phyloP scores from a whole-genome alignment of 2,329 filamentous ascomycete species.

The Zymoseptoria pseudotritici region DNA sequence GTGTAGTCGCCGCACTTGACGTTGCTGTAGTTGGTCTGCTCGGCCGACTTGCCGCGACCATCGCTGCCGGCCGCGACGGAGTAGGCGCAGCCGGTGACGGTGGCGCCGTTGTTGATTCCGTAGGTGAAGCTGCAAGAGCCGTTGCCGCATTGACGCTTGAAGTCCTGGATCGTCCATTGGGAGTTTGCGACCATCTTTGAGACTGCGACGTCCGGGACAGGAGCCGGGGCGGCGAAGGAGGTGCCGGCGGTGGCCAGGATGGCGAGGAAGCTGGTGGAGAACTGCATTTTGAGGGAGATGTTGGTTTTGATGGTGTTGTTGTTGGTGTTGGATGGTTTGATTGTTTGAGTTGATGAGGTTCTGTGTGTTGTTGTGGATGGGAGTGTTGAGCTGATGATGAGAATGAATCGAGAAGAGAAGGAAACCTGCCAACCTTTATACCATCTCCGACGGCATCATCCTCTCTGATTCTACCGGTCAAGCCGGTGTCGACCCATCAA shows the following conservation, averaged over 20 bases:
- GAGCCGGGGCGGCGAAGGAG: conserved; percentile 9
- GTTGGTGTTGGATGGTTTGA: background rate
- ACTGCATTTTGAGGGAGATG: conserved; percentile 15
- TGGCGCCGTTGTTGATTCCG: conserved; percentile 14
- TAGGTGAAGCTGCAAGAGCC: conserved; percentile 14
- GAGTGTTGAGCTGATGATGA: background rate
- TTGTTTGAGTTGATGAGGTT: background rate
- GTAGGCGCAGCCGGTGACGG: conserved; percentile 12
- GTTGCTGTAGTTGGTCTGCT: conserved; percentile 11
- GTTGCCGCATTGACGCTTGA: conserved; percentile 15
- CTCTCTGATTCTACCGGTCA: background rate
- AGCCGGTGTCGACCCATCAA: background rate
- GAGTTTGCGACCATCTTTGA: conserved; percentile 12
- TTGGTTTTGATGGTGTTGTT: conserved; percentile 1
- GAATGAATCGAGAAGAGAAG: background rate
- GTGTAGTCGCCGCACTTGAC: conserved; percentile 14
- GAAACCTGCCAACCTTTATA: background rate
- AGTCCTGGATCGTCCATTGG: conserved; percentile 17
- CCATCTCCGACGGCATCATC: background rate
- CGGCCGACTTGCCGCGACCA: conserved; percentile 12
- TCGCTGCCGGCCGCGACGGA: conserved; percentile 9
- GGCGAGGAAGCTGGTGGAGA: conserved; percentile 12
- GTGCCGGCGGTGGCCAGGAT: conserved; percentile 11
- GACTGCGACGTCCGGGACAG: conserved; percentile 1
- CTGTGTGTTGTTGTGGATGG: background rate